phyloP scores from a whole-genome alignment of 495 filamentous ascomycete species.

The Trichoderma gamsii region DNA sequence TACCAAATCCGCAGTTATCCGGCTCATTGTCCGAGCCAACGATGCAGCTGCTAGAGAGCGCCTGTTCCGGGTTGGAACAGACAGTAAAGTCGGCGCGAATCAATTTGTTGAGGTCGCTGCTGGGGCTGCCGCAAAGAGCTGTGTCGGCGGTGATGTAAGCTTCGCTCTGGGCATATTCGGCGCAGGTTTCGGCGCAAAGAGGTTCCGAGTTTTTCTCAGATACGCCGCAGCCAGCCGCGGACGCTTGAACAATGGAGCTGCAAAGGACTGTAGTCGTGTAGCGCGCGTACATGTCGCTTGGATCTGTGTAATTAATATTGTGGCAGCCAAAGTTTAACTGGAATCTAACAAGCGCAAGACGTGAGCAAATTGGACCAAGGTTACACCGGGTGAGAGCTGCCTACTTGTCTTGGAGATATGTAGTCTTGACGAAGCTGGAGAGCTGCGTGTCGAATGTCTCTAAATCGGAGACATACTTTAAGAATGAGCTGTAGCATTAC shows the following conservation, averaged over 20 bases:
- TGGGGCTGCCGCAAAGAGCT: constrained; percentile 61
- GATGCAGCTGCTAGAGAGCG: constrained; percentile 71
- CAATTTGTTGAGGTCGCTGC: constrained; percentile 58
- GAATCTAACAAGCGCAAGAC: constrained; percentile 48
- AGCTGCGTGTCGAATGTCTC: constrained; percentile 73
- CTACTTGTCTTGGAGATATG: constrained; percentile 71
- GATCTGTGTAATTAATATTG: constrained; percentile 69
- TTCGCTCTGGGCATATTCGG: constrained; percentile 80
- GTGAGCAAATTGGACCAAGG: constrained; percentile 17
- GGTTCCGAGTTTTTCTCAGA: constrained; percentile 59
- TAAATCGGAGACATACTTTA: constrained; percentile 70
- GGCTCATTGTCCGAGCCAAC: constrained; percentile 73
- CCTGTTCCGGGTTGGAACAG: constrained; percentile 73
- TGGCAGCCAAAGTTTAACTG: constrained; percentile 73
- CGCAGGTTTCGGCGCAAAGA: constrained; percentile 86
- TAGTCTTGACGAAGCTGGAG: constrained; percentile 62
- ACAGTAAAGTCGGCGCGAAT: constrained; percentile 90
- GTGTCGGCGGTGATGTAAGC: constrained; percentile 71
- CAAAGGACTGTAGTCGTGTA: constrained; percentile 91
- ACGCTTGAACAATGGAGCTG: constrained; percentile 92
- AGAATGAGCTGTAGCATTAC: constrained; percentile 63
- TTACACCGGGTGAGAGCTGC: not conserved
- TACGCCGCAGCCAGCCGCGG: constrained; percentile 63
- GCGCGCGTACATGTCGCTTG: constrained; percentile 82
- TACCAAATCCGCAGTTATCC: constrained; percentile 77